Percentiles rank a stretch among this genome's conserved stretches.
Conservation (phyloP, 345 rosid species). For the Rhodomyrtus tomentosa region DNA sequence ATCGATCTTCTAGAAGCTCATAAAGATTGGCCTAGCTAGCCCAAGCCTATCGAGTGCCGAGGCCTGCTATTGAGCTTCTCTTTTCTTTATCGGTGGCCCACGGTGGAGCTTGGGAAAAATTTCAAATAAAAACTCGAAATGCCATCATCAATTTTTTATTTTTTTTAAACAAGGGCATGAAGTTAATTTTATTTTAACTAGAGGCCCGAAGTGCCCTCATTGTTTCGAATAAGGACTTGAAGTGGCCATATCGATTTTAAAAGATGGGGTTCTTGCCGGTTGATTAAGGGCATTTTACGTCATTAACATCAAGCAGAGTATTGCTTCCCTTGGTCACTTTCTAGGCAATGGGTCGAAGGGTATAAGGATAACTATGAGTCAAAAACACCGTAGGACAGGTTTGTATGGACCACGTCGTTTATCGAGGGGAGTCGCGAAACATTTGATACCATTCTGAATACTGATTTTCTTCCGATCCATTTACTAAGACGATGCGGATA, state of each 20-base stretch:
- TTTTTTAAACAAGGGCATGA: too few relatives aligned
- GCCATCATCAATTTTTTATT: too few relatives aligned
- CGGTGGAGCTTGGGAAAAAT: neutral
- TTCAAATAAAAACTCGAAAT: too few relatives aligned
- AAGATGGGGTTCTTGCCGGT: too few relatives aligned
- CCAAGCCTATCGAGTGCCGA: neutral
- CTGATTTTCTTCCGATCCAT: neutral
- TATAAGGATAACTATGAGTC: neutral
- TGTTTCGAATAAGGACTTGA: too few relatives aligned
- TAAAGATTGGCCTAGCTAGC: neutral
- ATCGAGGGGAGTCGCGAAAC: neutral
- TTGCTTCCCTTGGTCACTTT: neutral
- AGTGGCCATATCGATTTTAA: too few relatives aligned
- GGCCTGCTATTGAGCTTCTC: neutral
- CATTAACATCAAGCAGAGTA: neutral
- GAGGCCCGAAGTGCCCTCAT: too few relatives aligned
- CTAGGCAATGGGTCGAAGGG: neutral
- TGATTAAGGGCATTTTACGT: too few relatives aligned
- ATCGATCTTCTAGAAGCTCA: neutral
- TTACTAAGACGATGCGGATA: neutral
- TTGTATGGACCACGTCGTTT: neutral
- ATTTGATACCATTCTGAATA: neutral
- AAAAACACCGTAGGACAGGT: accelerated
- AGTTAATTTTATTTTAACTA: too few relatives aligned
- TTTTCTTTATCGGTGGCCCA: neutral